Conservation (phyloP, 495 filamentous ascomycete species). For the Penicillium cataractarum region DNA sequence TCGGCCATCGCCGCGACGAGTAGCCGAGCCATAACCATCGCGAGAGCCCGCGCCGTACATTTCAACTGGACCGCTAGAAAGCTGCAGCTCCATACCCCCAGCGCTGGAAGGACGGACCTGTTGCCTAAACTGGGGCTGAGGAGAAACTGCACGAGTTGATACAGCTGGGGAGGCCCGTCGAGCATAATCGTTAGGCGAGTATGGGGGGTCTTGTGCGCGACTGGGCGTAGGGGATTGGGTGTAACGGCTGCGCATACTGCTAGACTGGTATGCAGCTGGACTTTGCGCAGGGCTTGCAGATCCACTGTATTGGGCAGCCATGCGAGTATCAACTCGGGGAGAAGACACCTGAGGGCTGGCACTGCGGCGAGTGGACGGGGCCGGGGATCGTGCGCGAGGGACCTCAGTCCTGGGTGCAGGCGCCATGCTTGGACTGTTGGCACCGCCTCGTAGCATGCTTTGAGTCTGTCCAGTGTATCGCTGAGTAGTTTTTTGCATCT, state of each 20-base stretch:
- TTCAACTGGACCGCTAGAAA: slow-evolving; percentile 59
- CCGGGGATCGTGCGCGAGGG: slow-evolving; percentile 51
- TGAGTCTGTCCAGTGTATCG: slow-evolving; percentile 83
- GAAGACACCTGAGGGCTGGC: slow-evolving; percentile 52
- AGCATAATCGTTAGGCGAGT: slow-evolving; percentile 53
- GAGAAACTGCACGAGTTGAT: slow-evolving; percentile 55
- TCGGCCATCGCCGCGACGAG: slow-evolving; percentile 48
- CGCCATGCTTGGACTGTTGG: slow-evolving; percentile 35
- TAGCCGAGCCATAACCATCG: slow-evolving; percentile 61
- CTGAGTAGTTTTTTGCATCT: slow-evolving; percentile 92
- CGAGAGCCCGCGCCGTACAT: slow-evolving; percentile 48
- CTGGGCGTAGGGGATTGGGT: slow-evolving; percentile 50
- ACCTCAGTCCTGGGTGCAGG: slow-evolving; percentile 37
- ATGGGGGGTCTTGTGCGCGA: slow-evolving; percentile 59
- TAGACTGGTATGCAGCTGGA: slow-evolving; percentile 44
- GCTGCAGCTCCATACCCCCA: slow-evolving; percentile 78
- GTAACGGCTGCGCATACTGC: slow-evolving; percentile 45
- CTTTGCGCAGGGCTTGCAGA: slow-evolving; percentile 38
- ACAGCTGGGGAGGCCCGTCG: slow-evolving; percentile 56
- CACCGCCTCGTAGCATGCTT: slow-evolving; percentile 69
- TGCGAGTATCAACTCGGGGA: slow-evolving; percentile 43
- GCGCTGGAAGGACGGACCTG: slow-evolving; percentile 68
- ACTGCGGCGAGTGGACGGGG: slow-evolving; percentile 52
- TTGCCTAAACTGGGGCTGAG: slow-evolving; percentile 59
- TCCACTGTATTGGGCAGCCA: slow-evolving; percentile 39